Base-by-base conservation (phyloP, 192 early-diverging fungal genomes). In the Phlyctochytrium bullatum region DNA sequence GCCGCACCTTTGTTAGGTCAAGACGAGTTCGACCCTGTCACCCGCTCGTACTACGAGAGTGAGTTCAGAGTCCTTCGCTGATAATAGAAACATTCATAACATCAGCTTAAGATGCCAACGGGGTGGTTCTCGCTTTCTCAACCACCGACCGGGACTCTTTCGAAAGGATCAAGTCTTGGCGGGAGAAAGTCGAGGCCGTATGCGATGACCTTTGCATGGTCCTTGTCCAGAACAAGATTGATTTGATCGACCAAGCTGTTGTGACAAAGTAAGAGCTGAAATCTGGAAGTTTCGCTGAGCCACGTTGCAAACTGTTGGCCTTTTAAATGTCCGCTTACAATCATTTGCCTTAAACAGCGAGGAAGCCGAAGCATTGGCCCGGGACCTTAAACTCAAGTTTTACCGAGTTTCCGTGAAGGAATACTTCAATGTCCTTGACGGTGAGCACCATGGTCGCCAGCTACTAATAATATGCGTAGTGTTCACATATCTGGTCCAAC, bases 361-460 rank as follows among this genome's bases (percentile, higher is more conserved):
- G 29, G 65, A 61, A 24, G 58, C 34, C 25, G 58, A 52, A 0
- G 1, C 52, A 14, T n/a, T 61, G 2, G 53, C 53, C 32, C 36
- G 50, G 20, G 58, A 66, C 6, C 36, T 59, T 20, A 59, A 36
- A 51, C 25, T 66, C 2, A 58, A 34, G 32, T 62, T 73, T 28
- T 68, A 68, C 27, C n/a, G 71, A 52, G 66, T 68, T 6, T 73
- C 65, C 3, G 66, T 73, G 0, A 73, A 73, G 52, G 65, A 73
- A n/a, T 52, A 51, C n/a, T 27, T 73, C 29, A 73, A 73, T 56
- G 59, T 73, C 10, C 36, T 29, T 33, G 71, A 71, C 25, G 64
- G 69, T 71, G 12, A 10, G 52, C 17, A 34, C 30, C 12, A 31
- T 20, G 14, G 17, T 16, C 14, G 28, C 16, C 4, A 0, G 56